Evolutionary conservation across 2,329 filamentous ascomycete species (phyloP).

Genomic region (Hypoxylon rubiginosum): DNA sequence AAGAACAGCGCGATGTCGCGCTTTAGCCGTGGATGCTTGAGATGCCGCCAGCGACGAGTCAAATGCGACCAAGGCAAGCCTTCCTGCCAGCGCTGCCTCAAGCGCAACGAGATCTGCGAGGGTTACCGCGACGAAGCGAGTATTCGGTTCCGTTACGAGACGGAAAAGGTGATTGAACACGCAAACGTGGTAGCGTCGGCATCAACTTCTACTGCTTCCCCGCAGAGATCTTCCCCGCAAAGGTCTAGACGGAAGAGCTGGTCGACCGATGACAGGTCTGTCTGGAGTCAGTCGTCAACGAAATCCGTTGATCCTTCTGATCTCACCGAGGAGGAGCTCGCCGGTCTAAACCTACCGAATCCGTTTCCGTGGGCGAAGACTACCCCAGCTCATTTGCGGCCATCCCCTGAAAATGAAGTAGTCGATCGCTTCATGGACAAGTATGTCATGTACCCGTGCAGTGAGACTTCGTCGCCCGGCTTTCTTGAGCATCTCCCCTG

Average conservation of each 20-base stretch:
- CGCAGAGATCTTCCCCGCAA: too few relatives aligned
- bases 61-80: conserved; percentile 54
- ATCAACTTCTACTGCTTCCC: neutral
- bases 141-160: conserved; percentile 56
- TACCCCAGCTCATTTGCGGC: conserved; percentile 10
- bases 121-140: conserved; percentile 56
- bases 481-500: conserved; percentile 55
- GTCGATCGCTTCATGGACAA: conserved; percentile 55
- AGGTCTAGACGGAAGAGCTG: conserved; percentile 21
- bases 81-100: conserved; percentile 55
- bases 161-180: conserved; percentile 47
- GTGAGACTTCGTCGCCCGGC: conserved; percentile 53
- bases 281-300: neutral
- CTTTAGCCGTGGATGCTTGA: conserved; percentile 35
- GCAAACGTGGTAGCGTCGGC: conserved; percentile 1
- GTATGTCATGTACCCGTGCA: conserved; percentile 56
- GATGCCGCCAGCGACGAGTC: conserved; percentile 39
- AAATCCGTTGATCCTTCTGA: conserved; percentile 15
- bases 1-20: conserved; percentile 24
- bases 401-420: conserved; percentile 49
- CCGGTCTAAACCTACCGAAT: conserved; percentile 1
- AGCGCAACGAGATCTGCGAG: conserved; percentile 55
- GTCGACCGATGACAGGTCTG: conserved; percentile 11
- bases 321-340: conserved; percentile 17
- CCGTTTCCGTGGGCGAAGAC: conserved; percentile 20